These are phyloP conservation scores for Penicillium roqueforti DNA, from an alignment of 495 filamentous ascomycete species.

Conservation along the genomic window DNA sequence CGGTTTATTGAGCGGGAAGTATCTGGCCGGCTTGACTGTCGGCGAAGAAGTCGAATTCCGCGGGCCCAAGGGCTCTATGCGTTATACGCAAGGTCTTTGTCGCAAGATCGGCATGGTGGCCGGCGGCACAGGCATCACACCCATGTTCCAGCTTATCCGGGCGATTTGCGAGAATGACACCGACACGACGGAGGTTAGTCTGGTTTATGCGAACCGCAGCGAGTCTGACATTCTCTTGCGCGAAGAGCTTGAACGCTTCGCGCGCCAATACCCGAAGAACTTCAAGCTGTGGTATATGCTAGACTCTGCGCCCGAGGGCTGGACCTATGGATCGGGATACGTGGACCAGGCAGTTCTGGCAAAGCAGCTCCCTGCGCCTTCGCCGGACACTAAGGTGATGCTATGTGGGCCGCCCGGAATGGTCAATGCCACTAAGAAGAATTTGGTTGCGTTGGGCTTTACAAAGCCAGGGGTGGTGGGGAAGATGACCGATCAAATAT, in stretches of 20 bases:
- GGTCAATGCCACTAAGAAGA: slow-evolving; percentile 38
- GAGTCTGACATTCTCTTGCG: slow-evolving; percentile 40
- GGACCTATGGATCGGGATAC: slow-evolving; percentile 28
- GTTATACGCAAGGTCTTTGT: slow-evolving; percentile 33
- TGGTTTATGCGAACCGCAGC: slow-evolving; percentile 45
- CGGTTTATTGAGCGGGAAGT: slow-evolving; percentile 45
- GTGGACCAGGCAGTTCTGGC: slow-evolving; percentile 23
- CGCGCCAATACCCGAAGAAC: slow-evolving; percentile 33
- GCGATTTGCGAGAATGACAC: slow-evolving; percentile 48
- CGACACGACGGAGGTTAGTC: slow-evolving; percentile 45
- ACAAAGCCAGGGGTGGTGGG: slow-evolving; percentile 29
- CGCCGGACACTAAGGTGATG: slow-evolving; percentile 32
- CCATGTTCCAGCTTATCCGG: slow-evolving; percentile 52
- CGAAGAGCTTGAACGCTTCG: slow-evolving; percentile 47
- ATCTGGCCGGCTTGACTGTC: slow-evolving; percentile 40
- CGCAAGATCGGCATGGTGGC: slow-evolving; percentile 46
- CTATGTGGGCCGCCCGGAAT: slow-evolving; percentile 42
- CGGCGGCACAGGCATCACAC: slow-evolving; percentile 55
- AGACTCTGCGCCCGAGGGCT: slow-evolving; percentile 28
- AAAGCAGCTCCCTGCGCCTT: slow-evolving; percentile 19
- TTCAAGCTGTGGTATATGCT: slow-evolving; percentile 47
- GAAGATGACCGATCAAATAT: slow-evolving; percentile 40
- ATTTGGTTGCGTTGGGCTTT: slow-evolving; percentile 31
- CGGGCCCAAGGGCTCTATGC: slow-evolving; percentile 48
- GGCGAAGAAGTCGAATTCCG: slow-evolving; percentile 44